A percentile compares a stretch with the other conserved stretches of the same genome.
Evolutionary conservation across 2,329 filamentous ascomycete species (phyloP).

Genomic region (Penicillium sp.): DNA sequence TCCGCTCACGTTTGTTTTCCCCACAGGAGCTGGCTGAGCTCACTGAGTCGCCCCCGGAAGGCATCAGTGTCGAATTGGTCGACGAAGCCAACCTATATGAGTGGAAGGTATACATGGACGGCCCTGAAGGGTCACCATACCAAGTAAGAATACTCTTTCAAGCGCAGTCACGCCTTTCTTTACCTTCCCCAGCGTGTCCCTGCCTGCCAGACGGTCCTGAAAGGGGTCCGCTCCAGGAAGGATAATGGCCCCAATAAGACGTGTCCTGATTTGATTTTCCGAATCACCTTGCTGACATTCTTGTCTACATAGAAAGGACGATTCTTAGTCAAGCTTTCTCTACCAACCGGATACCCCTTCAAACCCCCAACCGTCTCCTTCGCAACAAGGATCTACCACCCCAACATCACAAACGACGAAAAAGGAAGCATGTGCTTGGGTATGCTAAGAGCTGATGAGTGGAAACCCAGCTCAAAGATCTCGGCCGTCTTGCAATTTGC

Average conservation of each 20-base stretch:
- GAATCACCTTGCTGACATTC: not conserved
- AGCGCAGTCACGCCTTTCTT: not conserved
- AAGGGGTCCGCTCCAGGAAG: not conserved
- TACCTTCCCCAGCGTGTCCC: not conserved
- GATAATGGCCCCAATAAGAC: not conserved
- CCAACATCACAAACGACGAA: constrained; percentile 86
- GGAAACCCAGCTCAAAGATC: constrained; percentile 85
- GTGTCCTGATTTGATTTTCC: not conserved
- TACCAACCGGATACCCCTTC: constrained; percentile 85
- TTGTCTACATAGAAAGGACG: constrained; percentile 57
- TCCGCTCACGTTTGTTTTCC: not conserved
- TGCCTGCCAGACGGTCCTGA: not conserved
- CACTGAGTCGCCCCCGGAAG: constrained; percentile 54
- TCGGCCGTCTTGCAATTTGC: constrained; percentile 74
- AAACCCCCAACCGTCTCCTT: constrained; percentile 79
- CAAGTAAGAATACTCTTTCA: constrained; percentile 46
- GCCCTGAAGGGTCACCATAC: constrained; percentile 64
- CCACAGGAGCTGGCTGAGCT: constrained; percentile 63
- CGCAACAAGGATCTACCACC: constrained; percentile 90
- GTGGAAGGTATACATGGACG: constrained; percentile 68
- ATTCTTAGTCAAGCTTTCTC: constrained; percentile 70
- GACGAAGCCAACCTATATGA: constrained; percentile 66
- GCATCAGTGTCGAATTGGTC: constrained; percentile 57
- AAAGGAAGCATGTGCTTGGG: constrained; percentile 82
- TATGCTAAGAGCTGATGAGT: constrained; percentile 79